Evolutionary conservation across 805 yeast species (phyloP), one percentile per base, ranked within the genome.

Genomic region (Wickerhamomyces kurtzmanii): DNA sequence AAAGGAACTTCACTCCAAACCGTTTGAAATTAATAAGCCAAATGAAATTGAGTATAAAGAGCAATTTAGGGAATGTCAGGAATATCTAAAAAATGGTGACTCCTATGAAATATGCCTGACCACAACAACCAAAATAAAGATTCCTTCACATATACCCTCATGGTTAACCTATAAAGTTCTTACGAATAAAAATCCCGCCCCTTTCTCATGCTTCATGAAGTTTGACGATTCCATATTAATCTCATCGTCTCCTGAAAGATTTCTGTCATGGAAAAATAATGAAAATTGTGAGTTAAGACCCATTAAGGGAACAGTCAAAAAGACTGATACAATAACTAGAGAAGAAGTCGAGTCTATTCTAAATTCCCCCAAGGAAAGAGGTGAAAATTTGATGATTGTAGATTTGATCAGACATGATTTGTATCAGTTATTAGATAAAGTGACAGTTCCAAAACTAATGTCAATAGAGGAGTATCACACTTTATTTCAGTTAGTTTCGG

Each of bases 331-430:
- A 0, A 63, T 80, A 57, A 62, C 70, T 6, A 42, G 60, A 8
- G 77, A 62, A 19, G 56, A 57, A 19, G 97, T 96, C 1, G 59
- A 72, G 4, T 49, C 53, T 21, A 68, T 85, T 13, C 55, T 89
- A 25, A 69, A 76, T 29, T 77, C 93, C 2, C 91, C 93, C 4
- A 91, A 91, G 50, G 99, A 91, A 51, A 71, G 80, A 47, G 98
- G 95, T 1, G 99, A 91, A 48, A 91, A 91, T 40, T 59, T 91
- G 32, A 91, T 91, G 98, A 91, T 91, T 57, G 93, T 91, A 6
- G 99, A 91, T 51, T 57, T 91, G 32, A 93, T 91, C 26, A 69
- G 99, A 31, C 96, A 93, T 53, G 98, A 91, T 47, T 61, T 91
- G 26, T 75, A 72, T 44, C 74, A 75, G 39, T 59, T 84, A 23